Conservation (phyloP, 176 grass and related monocot genomes). For the Pharus latifolius region DNA sequence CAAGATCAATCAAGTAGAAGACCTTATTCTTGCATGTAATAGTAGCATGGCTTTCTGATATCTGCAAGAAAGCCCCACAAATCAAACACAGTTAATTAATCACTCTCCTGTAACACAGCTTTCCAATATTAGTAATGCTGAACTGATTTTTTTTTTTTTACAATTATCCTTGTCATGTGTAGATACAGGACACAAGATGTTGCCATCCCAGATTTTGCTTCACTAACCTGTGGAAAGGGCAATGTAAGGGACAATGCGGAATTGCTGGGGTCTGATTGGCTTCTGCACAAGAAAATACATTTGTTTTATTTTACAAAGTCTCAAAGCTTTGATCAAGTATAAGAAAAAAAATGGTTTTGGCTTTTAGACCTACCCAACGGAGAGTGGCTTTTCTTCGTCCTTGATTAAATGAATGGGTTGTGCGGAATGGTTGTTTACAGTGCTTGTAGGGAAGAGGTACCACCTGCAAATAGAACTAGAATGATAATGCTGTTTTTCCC, state of each 20-base stretch:
- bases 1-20: slow-evolving; percentile 76
- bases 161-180: not conserved
- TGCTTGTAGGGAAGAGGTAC: slow-evolving; percentile 54
- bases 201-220: not conserved
- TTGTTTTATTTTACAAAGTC: not conserved
- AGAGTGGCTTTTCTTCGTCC: slow-evolving; percentile 49
- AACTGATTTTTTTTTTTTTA: not conserved
- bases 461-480: slow-evolving; percentile 43
- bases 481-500: not conserved
- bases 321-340: not conserved
- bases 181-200: not conserved
- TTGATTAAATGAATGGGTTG: slow-evolving; percentile 71
- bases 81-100: not conserved
- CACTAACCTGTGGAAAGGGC: slow-evolving; percentile 55
- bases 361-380: slow-evolving; percentile 53
- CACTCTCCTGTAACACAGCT: not conserved
- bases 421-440: slow-evolving; percentile 15
- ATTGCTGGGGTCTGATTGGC: slow-evolving; percentile 17
- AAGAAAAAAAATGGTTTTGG: slow-evolving; percentile 9
- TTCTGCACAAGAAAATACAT: slow-evolving; percentile 45
- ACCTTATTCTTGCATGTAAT: slow-evolving; percentile 81
- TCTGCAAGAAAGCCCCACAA: slow-evolving; percentile 28
- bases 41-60: slow-evolving; percentile 69
- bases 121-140: not conserved
- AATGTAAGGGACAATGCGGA: slow-evolving; percentile 34